A percentile compares a stretch with the other conserved stretches of the same genome.
phyloP scores from a whole-genome alignment of 1,284 basidiomycete species.

The Polyporus tsugae region DNA sequence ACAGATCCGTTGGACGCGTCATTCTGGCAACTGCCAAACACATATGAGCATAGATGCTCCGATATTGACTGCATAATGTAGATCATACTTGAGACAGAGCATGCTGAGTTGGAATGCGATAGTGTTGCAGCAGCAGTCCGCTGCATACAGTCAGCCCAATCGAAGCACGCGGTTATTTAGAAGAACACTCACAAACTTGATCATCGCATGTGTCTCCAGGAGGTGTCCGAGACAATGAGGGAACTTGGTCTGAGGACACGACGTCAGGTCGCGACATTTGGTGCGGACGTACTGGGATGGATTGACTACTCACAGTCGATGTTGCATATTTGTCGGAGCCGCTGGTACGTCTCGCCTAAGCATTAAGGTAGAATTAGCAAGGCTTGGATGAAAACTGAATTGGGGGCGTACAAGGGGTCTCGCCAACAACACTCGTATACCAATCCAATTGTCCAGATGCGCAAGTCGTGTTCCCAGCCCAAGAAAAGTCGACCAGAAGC shows the following conservation, averaged over 20 bases:
- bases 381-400: neutral
- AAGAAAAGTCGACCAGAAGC: neutral
- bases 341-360: constrained; percentile 20
- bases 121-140: constrained; percentile 27
- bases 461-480: constrained; percentile 29
- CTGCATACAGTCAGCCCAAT: neutral
- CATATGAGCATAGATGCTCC: neutral
- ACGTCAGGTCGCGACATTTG: neutral
- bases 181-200: constrained; percentile 17
- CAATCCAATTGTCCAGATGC: constrained; percentile 28
- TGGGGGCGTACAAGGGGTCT: constrained; percentile 27
- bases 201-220: constrained; percentile 25
- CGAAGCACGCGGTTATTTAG: neutral
- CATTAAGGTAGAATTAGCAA: neutral
- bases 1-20: neutral
- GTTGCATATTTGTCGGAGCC: constrained; percentile 24
- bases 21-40: constrained; percentile 19
- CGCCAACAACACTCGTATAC: constrained; percentile 31
- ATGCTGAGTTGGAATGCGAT: constrained; percentile 27
- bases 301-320: constrained; percentile 14
- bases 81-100: constrained; percentile 26
- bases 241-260: neutral
- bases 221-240: neutral
- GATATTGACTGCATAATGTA: neutral
- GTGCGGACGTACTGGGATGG: neutral